A percentile compares a stretch with the other conserved stretches of the same genome.
Conservation (phyloP, 768 basidiomycete species). For the Lentinula guzmanii region DNA sequence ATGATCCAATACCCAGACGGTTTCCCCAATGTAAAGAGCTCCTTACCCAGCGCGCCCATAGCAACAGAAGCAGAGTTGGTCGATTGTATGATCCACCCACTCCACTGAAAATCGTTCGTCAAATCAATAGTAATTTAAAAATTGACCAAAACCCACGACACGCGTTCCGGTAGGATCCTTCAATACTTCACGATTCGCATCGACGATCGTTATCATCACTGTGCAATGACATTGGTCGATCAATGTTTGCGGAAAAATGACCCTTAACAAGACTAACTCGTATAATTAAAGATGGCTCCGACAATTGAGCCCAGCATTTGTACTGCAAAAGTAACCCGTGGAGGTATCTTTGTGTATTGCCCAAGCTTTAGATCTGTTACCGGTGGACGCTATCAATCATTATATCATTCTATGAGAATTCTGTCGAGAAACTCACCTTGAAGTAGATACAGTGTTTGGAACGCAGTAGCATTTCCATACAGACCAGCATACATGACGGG, state of each 20-base stretch:
- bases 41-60: slow-evolving; percentile 47
- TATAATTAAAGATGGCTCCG: slow-evolving; percentile 47
- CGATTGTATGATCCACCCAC: slow-evolving; percentile 46
- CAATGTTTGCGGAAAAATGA: neutral
- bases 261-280: slow-evolving; percentile 23
- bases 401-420: neutral
- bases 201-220: slow-evolving; percentile 47
- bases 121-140: neutral
- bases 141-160: slow-evolving; percentile 23
- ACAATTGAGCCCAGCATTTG: slow-evolving; percentile 48
- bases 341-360: slow-evolving; percentile 50
- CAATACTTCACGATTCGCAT: slow-evolving; percentile 37
- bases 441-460: slow-evolving; percentile 47
- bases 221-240: neutral
- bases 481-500: slow-evolving; percentile 52
- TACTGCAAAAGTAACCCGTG: slow-evolving; percentile 38
- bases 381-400: neutral
- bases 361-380: slow-evolving; percentile 41
- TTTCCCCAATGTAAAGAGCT: slow-evolving; percentile 46
- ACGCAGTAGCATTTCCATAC: slow-evolving; percentile 46
- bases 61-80: slow-evolving; percentile 51
- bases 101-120: slow-evolving; percentile 26
- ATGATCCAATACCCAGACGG: slow-evolving; percentile 36
- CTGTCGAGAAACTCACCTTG: slow-evolving; percentile 26
- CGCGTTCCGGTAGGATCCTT: slow-evolving; percentile 44